A percentile compares a stretch with the other conserved stretches of the same genome.
phyloP scores from a whole-genome alignment of 768 basidiomycete genomes.

The Rhodotorula babjevae region DNA sequence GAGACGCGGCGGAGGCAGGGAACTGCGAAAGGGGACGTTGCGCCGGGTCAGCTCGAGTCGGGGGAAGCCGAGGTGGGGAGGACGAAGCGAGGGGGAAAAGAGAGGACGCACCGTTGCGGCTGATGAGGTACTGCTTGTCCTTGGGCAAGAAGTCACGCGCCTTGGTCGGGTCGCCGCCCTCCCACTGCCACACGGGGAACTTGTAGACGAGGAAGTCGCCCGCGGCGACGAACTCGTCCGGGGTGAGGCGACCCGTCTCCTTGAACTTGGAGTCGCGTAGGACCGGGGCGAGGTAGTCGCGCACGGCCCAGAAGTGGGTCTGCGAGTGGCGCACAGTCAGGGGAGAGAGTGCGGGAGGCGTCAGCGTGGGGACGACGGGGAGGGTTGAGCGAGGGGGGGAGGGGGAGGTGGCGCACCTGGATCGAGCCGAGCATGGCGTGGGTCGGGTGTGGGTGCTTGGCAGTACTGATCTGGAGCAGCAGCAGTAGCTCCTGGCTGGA shows the following conservation, averaged over 20 bases:
- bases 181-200: conserved; percentile 98
- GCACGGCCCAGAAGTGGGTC: conserved; percentile 89
- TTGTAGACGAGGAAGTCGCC: conserved; percentile 97
- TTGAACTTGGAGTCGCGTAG: conserved; percentile 98
- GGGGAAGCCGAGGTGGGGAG: neutral
- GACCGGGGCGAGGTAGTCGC: conserved; percentile 78
- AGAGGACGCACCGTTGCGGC: conserved; percentile 60
- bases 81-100: neutral
- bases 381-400: neutral
- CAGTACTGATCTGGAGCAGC: no score
- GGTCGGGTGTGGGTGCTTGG: neutral
- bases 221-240: conserved; percentile 96
- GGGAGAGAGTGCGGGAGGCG: no score
- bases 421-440: conserved; percentile 42
- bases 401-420: conserved; percentile 43
- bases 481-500: neutral
- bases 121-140: conserved; percentile 95
- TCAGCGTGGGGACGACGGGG: no score
- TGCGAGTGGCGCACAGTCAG: no score
- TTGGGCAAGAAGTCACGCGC: conserved; percentile 84
- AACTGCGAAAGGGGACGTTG: conserved; percentile 58
- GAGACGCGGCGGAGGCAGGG: conserved; percentile 86
- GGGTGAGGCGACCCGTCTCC: conserved; percentile 72
- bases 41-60: neutral
- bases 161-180: conserved; percentile 82